These are phyloP conservation scores for Pachysandra terminalis DNA, from an alignment of 164 flowering plant species.

Conservation along the genomic window DNA sequence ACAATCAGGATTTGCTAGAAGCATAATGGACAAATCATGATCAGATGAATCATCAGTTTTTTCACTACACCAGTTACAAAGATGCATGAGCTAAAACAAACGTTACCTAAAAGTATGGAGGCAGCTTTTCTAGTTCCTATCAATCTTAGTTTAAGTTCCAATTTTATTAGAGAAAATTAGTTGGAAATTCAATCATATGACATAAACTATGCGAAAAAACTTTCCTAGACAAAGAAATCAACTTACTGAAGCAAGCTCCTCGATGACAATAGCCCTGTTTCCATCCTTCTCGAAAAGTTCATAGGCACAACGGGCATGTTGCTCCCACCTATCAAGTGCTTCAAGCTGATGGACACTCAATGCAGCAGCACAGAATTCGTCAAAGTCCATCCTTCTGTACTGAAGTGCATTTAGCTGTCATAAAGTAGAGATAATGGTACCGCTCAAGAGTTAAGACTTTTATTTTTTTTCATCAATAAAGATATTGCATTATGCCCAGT, in stretches of 20 bases:
- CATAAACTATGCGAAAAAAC: neutral
- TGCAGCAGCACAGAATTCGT: constrained; percentile 93
- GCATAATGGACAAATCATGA: too few species aligned
- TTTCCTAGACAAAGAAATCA: neutral
- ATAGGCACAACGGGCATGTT: constrained; percentile 87
- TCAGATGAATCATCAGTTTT: too few species aligned
- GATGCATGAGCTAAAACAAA: too few species aligned
- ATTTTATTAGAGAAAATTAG: too few species aligned
- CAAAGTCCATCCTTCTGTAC: constrained; percentile 89
- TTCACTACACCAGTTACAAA: too few species aligned
- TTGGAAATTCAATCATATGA: neutral
- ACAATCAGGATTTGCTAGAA: too few species aligned
- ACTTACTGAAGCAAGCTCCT: constrained; percentile 92
- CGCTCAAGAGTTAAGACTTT: neutral
- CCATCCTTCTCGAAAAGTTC: constrained; percentile 90
- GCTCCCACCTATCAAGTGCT: constrained; percentile 90
- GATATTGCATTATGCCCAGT: too few species aligned
- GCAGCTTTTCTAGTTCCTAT: neutral
- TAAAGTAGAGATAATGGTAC: neutral
- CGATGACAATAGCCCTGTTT: constrained; percentile 82
- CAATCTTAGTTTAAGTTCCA: too few species aligned
- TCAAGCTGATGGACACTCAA: constrained; percentile 87
- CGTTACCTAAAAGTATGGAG: neutral
- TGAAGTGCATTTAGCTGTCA: constrained; percentile 79
- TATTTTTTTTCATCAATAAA: too few species aligned